phyloP scores from a whole-genome alignment of 495 filamentous ascomycete species.

The Podospora pseudocomata region DNA sequence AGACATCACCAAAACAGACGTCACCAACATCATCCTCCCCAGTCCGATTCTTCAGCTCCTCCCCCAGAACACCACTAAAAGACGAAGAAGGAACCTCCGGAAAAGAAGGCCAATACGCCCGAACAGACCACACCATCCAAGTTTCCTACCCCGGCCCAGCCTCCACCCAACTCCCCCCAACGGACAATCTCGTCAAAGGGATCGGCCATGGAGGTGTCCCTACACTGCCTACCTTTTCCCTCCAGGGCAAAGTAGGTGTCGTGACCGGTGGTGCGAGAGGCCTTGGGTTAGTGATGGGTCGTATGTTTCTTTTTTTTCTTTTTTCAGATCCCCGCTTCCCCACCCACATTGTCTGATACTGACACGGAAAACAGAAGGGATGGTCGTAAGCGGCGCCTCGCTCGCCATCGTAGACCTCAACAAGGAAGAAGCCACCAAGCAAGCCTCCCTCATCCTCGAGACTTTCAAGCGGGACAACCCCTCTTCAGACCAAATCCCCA shows the following conservation, averaged over 20 bases:
- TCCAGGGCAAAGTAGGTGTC: slow-evolving; percentile 72
- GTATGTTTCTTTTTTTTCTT: slow-evolving; percentile 9
- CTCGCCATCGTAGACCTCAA: slow-evolving; percentile 92
- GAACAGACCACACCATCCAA: slow-evolving; percentile 68
- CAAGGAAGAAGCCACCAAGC: slow-evolving; percentile 77
- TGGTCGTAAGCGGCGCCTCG: slow-evolving; percentile 81
- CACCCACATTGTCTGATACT: neutral
- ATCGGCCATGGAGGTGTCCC: slow-evolving; percentile 66
- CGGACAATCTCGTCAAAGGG: slow-evolving; percentile 47
- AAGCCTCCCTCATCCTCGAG: slow-evolving; percentile 66
- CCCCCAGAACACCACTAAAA: too few relatives aligned
- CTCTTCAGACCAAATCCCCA: slow-evolving; percentile 61
- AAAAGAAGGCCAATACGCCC: slow-evolving; percentile 54
- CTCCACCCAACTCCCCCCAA: slow-evolving; percentile 56
- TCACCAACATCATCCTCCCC: neutral
- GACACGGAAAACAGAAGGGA: slow-evolving; percentile 47
- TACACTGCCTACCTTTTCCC: slow-evolving; percentile 59
- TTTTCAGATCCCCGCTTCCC: neutral
- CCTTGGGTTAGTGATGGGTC: slow-evolving; percentile 85
- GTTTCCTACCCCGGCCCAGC: neutral
- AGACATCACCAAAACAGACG: neutral
- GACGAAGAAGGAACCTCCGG: neutral
- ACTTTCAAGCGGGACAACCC: slow-evolving; percentile 76
- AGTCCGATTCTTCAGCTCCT: neutral
- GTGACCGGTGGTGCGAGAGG: slow-evolving; percentile 87